Base-by-base conservation (phyloP, 768 basidiomycete species). In the Asterophora lycoperdoides region DNA sequence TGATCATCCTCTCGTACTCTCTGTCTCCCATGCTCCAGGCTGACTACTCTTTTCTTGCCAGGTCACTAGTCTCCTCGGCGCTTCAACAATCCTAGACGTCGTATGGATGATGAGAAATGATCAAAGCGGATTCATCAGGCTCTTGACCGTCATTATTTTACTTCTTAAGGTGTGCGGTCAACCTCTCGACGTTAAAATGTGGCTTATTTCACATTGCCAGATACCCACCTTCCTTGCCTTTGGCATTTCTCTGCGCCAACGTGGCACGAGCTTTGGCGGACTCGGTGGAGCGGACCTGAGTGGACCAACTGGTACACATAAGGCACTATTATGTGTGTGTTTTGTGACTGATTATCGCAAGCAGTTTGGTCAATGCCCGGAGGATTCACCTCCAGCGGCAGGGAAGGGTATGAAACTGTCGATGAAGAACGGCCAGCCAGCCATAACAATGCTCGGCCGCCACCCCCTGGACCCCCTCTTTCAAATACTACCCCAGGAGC, bases 281-380 rank as follows among this genome's bases (percentile, higher is more conserved):
- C 64, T 79, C 37, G 70, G 73, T 35, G 66, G 71, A 1, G 59
- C 67, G 30, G 81, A 80, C 50, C 53, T 76, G 5, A 68, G 63
- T 51, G 81, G 83, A 5, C 75, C 81, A 18, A 83, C 84, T 15
- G 79, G 85, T 79, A 54, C 23, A 65, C 56, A 28, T 29, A 15
- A 39, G 26, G 15, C 23, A 18, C 26, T 19, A 17, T n/a, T 41
- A 26, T 46, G 4, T n/a, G 28, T 32, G 20, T n/a, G 23, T 7
- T 23, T 34, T 23, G 23, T 46, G 17, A 38, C 45, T 48, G 9
- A 55, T 49, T 32, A 36, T 55, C 32, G 6, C 19, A 44, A 9
- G n/a, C 43, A 87, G 85, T 87, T 13, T 87, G 85, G 85, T 78
- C 84, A 15, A 87, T 87, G 85, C 85, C 85, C 4, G 85, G 84